Evolutionary conservation across 2,329 filamentous ascomycete species (phyloP).

Genomic region (Colletotrichum karsti): DNA sequence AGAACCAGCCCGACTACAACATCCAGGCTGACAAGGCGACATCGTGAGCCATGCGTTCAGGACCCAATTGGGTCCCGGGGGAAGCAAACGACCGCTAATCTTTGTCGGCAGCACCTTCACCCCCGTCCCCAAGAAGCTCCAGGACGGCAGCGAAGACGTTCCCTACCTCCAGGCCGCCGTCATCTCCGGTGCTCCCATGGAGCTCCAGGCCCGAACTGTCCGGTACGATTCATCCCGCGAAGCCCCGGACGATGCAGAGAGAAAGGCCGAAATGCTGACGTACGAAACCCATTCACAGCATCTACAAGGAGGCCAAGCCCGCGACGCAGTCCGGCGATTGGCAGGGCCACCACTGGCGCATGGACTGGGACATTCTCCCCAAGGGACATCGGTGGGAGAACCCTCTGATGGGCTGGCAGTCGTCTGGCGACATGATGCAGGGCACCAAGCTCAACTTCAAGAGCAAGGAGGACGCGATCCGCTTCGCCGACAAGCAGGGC

Average conservation of each 20-base stretch:
- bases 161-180: constrained; percentile 82
- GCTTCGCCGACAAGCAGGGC: constrained; percentile 97
- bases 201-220: constrained; percentile 92
- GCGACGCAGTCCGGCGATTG: constrained; percentile 94
- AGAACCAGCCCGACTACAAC: constrained; percentile 83
- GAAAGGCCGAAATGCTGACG: background rate
- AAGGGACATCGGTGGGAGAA: constrained; percentile 99
- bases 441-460: constrained; percentile 92
- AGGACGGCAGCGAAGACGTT: constrained; percentile 88
- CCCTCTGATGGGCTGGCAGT: constrained; percentile 98
- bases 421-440: constrained; percentile 93
- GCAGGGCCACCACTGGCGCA: constrained; percentile 87
- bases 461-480: constrained; percentile 91
- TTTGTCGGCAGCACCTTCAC: constrained; percentile 76
- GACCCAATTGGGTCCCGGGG: constrained; percentile 1
- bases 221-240: constrained; percentile 66
- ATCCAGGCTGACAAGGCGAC: constrained; percentile 87
- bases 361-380: constrained; percentile 95
- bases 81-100: constrained; percentile 10
- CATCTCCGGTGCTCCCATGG: constrained; percentile 90
- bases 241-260: background rate
- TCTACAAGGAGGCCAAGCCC: constrained; percentile 91
- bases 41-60: constrained; percentile 66
- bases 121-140: constrained; percentile 86
- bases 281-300: constrained; percentile 64